A percentile compares a stretch with the other conserved stretches of the same genome.
Conservation (phyloP, 345 rosid genomes). For the Salix purpurea region DNA sequence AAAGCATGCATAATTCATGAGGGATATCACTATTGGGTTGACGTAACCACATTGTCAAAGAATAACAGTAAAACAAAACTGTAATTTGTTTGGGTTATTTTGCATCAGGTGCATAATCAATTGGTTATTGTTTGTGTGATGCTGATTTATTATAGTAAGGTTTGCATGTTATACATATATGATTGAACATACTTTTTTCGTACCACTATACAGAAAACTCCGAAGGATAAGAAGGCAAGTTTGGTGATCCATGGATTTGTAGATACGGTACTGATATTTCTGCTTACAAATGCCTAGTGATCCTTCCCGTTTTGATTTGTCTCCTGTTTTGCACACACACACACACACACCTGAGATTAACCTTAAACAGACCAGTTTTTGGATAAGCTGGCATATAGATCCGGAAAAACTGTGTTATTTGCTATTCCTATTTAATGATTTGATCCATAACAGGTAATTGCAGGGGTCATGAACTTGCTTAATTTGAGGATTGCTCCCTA, state of each 20-base stretch:
- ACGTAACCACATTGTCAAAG: no score
- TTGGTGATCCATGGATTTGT: conserved; percentile 87
- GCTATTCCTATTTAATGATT: conserved; percentile 16
- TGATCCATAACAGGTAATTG: conserved; percentile 59
- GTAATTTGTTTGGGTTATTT: not conserved
- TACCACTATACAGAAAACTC: conserved; percentile 63
- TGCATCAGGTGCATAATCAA: not conserved
- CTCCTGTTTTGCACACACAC: no score
- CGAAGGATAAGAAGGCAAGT: conserved; percentile 92
- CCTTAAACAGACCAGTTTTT: not conserved
- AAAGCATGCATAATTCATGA: not conserved
- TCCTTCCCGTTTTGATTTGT: not conserved
- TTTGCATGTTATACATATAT: not conserved
- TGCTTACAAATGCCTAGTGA: not conserved
- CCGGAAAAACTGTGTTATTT: not conserved
- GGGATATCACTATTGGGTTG: not conserved
- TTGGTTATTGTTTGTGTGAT: not conserved
- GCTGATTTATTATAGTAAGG: not conserved
- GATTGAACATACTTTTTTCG: not conserved
- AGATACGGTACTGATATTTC: conserved; percentile 59
- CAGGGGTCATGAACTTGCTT: conserved; percentile 72
- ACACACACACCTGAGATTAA: not conserved
- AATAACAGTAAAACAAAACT: no score
- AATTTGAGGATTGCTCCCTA: conserved; percentile 70
- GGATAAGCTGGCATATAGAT: not conserved